Evolutionary conservation across 352 stramenopile genomes (phyloP).

Genomic region (Pythium rishiriense): DNA sequence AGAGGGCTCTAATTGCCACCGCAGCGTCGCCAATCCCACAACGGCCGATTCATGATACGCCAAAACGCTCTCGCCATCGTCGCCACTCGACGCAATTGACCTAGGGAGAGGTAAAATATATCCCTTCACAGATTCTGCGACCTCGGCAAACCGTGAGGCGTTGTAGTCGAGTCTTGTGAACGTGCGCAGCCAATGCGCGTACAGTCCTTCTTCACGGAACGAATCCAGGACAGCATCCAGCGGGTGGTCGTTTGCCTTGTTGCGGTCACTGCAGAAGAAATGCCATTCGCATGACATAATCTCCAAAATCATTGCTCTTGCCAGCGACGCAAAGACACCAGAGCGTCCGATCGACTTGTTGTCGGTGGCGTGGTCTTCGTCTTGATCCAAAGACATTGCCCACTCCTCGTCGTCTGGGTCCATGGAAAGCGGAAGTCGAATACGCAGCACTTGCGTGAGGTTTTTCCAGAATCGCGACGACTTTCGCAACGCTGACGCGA

Average conservation of each 20-base stretch:
- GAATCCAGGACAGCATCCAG: constrained; percentile 52
- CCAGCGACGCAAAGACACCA: constrained; percentile 58
- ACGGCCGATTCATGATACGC: constrained; percentile 25
- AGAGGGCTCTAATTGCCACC: constrained; percentile 21
- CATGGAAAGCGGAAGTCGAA: constrained; percentile 48
- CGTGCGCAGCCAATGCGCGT: constrained; percentile 65
- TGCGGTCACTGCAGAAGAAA: constrained; percentile 32
- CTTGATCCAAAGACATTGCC: constrained; percentile 18
- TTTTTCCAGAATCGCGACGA: constrained; percentile 57
- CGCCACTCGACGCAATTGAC: neutral
- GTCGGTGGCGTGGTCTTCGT: constrained; percentile 18
- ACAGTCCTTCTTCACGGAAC: constrained; percentile 63
- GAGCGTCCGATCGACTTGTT: constrained; percentile 46
- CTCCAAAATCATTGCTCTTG: constrained; percentile 59
- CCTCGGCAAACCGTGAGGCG: constrained; percentile 28
- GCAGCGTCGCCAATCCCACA: constrained; percentile 8
- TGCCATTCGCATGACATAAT: constrained; percentile 70
- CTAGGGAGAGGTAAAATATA: constrained; percentile 21
- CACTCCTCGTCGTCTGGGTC: constrained; percentile 31
- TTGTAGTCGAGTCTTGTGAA: constrained; percentile 66
- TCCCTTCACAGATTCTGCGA: constrained; percentile 21
- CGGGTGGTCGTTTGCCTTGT: constrained; percentile 34
- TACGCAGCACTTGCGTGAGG: constrained; percentile 53
- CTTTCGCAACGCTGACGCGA: constrained; percentile 40
- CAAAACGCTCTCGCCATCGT: constrained; percentile 24